Base-by-base conservation (phyloP, 305 asterid genomes). In the Fraxinus albicans region DNA sequence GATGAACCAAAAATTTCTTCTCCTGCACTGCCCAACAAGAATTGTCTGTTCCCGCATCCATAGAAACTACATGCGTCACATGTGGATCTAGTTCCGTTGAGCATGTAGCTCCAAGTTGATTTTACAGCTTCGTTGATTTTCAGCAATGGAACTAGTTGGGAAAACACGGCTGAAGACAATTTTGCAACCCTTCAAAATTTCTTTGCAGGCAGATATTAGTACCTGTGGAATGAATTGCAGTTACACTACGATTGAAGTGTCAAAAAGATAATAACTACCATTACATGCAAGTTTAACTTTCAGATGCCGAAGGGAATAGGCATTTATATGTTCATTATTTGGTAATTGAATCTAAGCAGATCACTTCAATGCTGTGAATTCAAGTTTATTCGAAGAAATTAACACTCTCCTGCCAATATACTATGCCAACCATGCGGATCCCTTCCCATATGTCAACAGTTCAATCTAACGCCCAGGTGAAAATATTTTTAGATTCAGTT, bases 81-180 rank as follows among this genome's bases (percentile, higher is more conserved):
- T 92, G 78, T 3, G 86, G 79, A 55, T 91, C 93, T 1, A 86
- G 70, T 78, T 92, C 91, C 5, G 67, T 80, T 29, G 87, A 76
- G 85, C 95, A 92, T 15, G 86, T 88, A 2, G 97, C 97, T 89
- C 96, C 97, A n/a, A 93, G 86, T 53, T 86, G 87, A 91, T 89
- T 85, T 84, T 92, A 96, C 97, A 92, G 35, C 89, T 80, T 53
- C 81, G 86, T 69, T 93, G 94, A 44, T 88, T 77, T 87, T 89
- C 93, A 1, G 94, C 87, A n/a, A 76, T 90, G 87, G 79, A 85
- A 78, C 84, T 88, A 10, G 88, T 88, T 5, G 93, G 97, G 78
- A 93, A 86, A 27, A 92, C 91, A 44, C 89, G 92, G 23, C 83
- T 90, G 89, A 93, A 93, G 31, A 93, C 90, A 8, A 92, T 38